Evolutionary conservation across 164 flowering plant species (phyloP).

Genomic region (Tinospora cordifolia): DNA sequence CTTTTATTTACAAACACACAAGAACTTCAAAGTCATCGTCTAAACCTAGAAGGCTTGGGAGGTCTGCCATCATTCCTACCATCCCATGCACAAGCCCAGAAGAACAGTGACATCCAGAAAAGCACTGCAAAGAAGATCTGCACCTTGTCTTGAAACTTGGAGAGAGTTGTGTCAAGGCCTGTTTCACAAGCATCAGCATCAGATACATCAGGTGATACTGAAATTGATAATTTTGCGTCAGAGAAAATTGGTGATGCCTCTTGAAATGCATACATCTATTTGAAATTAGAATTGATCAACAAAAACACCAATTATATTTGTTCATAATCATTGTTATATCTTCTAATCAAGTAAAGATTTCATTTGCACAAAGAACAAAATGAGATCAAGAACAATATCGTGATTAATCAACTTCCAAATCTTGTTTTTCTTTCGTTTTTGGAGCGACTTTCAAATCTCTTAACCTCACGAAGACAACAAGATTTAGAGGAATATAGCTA

Average conservation of each 20-base stretch:
- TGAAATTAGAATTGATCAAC: no score
- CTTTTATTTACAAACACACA: constrained; percentile 21
- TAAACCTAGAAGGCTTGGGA: constrained; percentile 41
- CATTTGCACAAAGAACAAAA: no score
- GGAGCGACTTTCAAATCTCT: no score
- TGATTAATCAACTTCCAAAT: no score
- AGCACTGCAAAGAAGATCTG: constrained; percentile 73
- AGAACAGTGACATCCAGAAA: constrained; percentile 87
- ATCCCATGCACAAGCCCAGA: constrained; percentile 76
- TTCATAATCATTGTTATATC: no score
- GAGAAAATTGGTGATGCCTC: neutral
- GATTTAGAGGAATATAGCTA: no score
- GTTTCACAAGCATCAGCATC: constrained; percentile 9
- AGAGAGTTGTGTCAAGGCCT: constrained; percentile 16
- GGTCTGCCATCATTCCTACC: constrained; percentile 39
- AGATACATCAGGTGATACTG: neutral
- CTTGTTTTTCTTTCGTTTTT: no score
- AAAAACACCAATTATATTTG: no score
- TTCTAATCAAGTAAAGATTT: no score
- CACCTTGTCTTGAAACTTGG: constrained; percentile 38
- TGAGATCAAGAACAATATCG: no score
- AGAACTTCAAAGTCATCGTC: constrained; percentile 32
- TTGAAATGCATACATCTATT: no score
- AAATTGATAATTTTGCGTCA: neutral
- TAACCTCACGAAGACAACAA: no score